Evolutionary conservation across 306 rosid genomes (phyloP), one percentile per base, ranked within the genome.

Genomic region (Hippophae tibetana): DNA sequence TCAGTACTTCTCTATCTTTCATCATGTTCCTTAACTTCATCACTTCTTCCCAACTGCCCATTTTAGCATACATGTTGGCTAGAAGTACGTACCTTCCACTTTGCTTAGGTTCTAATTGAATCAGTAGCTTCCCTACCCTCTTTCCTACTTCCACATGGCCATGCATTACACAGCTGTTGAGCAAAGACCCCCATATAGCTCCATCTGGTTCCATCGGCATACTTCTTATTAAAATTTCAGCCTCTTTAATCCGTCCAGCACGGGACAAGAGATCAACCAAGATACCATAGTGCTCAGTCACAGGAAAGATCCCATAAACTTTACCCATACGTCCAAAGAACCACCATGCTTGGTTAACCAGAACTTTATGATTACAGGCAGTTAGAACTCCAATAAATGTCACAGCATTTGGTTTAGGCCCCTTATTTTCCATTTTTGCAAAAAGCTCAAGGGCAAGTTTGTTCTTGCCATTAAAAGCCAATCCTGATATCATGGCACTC

Each of bases 221-320:
- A 12, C 60, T 71, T 23, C 60, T 45, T 25, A 78, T 61, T 26
- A 84, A 63, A 3, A 25, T 43, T 26, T 75, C 67, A 2, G 89
- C 84, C 60, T 70, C 76, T 38, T 70, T 66, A 54, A 70, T n/a
- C 56, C 18, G 61, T 48, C 84, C 86, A 2, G 74, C 56, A 43
- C 80, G 78, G 0, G 81, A 84, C 84, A 78, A 69, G 66, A 74
- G 57, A 78, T 84, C 82, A 63, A 76, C 81, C 72, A 84, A 65
- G 54, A 81, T 78, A 8, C 86, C 84, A 44, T 78, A 84, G 50
- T 81, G 90, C 65, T 81, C 84, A 58, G 81, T 78, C 58, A 56
- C 74, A 1, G 81, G 81, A 7, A 51, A 43, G 23, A 78, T 78
- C 64, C 73, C 77, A 64, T 78, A 76, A 60, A 66, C 64, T 65